Evolutionary conservation across 2,329 filamentous ascomycete genomes (phyloP).

Genomic region (Byssoonygena ceratinophila): DNA sequence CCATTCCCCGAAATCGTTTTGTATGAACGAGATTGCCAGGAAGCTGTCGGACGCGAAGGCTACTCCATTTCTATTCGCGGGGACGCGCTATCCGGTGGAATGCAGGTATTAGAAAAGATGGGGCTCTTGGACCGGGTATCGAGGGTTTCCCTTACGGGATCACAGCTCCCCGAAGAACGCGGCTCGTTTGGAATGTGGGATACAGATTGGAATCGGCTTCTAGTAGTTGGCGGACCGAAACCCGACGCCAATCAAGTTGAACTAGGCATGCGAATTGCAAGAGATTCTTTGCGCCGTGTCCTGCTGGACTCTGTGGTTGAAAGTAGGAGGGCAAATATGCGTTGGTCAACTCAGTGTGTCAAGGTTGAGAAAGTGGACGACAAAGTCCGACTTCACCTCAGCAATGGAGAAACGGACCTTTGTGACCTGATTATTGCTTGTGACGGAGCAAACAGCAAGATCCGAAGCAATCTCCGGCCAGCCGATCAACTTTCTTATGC

Average conservation of each 20-base stretch:
- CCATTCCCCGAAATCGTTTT: constrained; percentile 30
- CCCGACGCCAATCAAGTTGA: background rate
- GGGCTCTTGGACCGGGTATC: constrained; percentile 19
- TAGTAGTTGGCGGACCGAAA: constrained; percentile 2
- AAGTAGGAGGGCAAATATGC: constrained; percentile 16
- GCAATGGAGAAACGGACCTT: constrained; percentile 8
- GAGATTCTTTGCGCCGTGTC: constrained; percentile 16
- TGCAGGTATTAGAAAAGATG: constrained; percentile 22
- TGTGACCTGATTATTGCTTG: constrained; percentile 38
- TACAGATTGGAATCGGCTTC: constrained; percentile 9
- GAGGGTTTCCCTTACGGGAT: constrained; percentile 15
- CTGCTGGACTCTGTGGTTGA: constrained; percentile 19
- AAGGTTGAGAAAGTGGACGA: constrained; percentile 11
- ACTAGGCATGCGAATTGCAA: constrained; percentile 16
- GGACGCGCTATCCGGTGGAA: constrained; percentile 19
- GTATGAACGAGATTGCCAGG: constrained; percentile 35
- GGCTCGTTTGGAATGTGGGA: constrained; percentile 12
- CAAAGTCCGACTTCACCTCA: constrained; percentile 11
- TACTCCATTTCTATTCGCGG: constrained; percentile 23
- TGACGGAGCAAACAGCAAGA: constrained; percentile 38
- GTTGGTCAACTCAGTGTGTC: constrained; percentile 15
- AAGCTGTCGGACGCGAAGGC: constrained; percentile 22
- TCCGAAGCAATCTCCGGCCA: constrained; percentile 33
- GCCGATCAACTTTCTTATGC: constrained; percentile 33
- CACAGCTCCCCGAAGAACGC: background rate